Evolutionary conservation across 306 rosid genomes (phyloP), one percentile per base, ranked within the genome.

Genomic region (Malus fusca): DNA sequence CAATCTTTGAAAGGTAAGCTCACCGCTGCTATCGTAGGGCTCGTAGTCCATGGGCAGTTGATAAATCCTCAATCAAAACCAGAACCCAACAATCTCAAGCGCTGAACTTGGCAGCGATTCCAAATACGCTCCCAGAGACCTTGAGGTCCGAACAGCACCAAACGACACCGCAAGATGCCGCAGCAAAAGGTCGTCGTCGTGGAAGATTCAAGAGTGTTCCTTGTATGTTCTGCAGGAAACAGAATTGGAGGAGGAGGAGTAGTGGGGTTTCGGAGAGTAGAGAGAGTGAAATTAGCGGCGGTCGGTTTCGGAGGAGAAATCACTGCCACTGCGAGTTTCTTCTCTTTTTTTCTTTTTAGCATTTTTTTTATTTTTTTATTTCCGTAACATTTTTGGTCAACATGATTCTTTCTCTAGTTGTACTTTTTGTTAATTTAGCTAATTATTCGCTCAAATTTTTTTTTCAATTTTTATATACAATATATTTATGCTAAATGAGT

Each of bases 11-110:
- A 28, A 74, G 72, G 73, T 62, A 63, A 85, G 75, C 88, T 85
- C 62, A 94, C 98, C 98, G 73, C 98, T 94, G 84, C 98, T 94
- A 75, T 94, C 98, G 78, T 84, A 91, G 72, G 96, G 97, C 88
- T 89, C 96, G 91, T 90, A 86, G 81, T 91, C 97, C 98, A 94
- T 91, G 82, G 92, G 90, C 92, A 90, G 91, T 68, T 86, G 82
- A 84, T 63, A 75, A 18, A 48, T 37, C 67, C 35, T 42, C 31
- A 42, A 37, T 42, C 52, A 67, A 42, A 42, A n/a, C 44, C 31
- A 37, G 43, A 67, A 11, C 19, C 21, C 31, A 42, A n/a, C 30
- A 42, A 26, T 42, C 22, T 40, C 31, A n/a, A 33, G 21, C 46
- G 8, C 26, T 66, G n/a, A 35, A 66, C 48, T 21, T 66, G 48